Evolutionary conservation across 495 filamentous ascomycete genomes (phyloP).

Genomic region (Margaritispora aquatica): DNA sequence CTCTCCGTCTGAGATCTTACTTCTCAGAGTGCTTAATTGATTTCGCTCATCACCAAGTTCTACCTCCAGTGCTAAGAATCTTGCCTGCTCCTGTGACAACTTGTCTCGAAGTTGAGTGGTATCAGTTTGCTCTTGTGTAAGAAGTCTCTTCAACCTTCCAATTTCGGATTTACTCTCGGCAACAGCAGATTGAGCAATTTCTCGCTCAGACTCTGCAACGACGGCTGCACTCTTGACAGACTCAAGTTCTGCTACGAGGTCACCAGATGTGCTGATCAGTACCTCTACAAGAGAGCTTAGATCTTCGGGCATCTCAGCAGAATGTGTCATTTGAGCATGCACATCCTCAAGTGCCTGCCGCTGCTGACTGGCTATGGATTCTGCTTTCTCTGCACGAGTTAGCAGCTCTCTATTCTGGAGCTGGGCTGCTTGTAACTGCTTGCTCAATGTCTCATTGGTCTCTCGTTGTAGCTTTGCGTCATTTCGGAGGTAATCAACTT

Average conservation of each 20-base stretch:
- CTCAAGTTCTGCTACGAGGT: slow-evolving; percentile 39
- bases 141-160: slow-evolving; percentile 38
- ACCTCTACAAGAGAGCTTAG: slow-evolving; percentile 52
- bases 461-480: slow-evolving; percentile 51
- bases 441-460: slow-evolving; percentile 44
- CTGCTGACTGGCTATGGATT: slow-evolving; percentile 36
- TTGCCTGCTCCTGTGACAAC: slow-evolving; percentile 51
- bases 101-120: slow-evolving; percentile 39
- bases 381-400: slow-evolving; percentile 26
- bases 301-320: slow-evolving; percentile 49
- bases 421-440: slow-evolving; percentile 43
- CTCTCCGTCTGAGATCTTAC: slow-evolving; percentile 68
- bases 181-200: slow-evolving; percentile 29
- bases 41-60: slow-evolving; percentile 63
- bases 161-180: slow-evolving; percentile 35
- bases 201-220: slow-evolving; percentile 38
- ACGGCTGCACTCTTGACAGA: slow-evolving; percentile 37
- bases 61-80: slow-evolving; percentile 46
- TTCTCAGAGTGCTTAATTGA: slow-evolving; percentile 57
- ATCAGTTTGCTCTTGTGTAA: slow-evolving; percentile 36
- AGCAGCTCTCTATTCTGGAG: slow-evolving; percentile 43
- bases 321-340: slow-evolving; percentile 54
- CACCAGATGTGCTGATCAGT: slow-evolving; percentile 55
- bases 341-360: slow-evolving; percentile 52
- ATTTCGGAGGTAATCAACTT: slow-evolving; percentile 48